Percentiles rank a stretch among this genome's conserved stretches.
Conservation (phyloP, 75 land plant genomes). For the Larix kaempferi region DNA sequence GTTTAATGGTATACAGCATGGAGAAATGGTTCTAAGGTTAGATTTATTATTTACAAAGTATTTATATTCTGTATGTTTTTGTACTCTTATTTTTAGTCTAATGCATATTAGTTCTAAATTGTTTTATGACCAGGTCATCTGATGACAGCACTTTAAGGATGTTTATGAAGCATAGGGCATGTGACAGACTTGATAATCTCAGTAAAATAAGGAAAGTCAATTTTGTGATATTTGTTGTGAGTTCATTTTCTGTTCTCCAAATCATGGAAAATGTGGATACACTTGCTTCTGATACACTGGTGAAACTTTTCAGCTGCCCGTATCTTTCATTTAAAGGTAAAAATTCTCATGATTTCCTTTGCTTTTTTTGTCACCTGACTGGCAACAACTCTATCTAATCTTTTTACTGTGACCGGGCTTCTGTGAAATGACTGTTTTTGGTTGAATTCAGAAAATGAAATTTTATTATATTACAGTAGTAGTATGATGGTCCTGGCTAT, state of each 20-base stretch:
- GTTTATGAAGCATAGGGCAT: slow-evolving; percentile 34
- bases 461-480: no score
- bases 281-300: slow-evolving; percentile 23
- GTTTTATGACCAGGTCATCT: slow-evolving; percentile 39
- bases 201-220: slow-evolving; percentile 42
- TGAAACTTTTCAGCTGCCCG: slow-evolving; percentile 44
- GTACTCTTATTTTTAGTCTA: not conserved
- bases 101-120: not conserved
- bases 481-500: no score
- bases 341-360: not conserved
- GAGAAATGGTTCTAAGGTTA: slow-evolving; percentile 55
- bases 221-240: slow-evolving; percentile 81
- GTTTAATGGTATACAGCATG: slow-evolving; percentile 59
- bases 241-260: slow-evolving; percentile 50
- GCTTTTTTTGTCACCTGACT: not conserved
- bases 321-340: slow-evolving; percentile 67
- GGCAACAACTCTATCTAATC: not conserved
- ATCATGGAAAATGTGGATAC: slow-evolving; percentile 25
- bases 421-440: no score
- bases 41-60: not conserved
- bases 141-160: slow-evolving; percentile 18
- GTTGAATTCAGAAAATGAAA: no score
- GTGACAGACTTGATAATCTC: slow-evolving; percentile 15
- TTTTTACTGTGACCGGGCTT: not conserved
- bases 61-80: not conserved